Conservation (phyloP, 2,329 filamentous ascomycete species). For the Clarireedia sp. region DNA sequence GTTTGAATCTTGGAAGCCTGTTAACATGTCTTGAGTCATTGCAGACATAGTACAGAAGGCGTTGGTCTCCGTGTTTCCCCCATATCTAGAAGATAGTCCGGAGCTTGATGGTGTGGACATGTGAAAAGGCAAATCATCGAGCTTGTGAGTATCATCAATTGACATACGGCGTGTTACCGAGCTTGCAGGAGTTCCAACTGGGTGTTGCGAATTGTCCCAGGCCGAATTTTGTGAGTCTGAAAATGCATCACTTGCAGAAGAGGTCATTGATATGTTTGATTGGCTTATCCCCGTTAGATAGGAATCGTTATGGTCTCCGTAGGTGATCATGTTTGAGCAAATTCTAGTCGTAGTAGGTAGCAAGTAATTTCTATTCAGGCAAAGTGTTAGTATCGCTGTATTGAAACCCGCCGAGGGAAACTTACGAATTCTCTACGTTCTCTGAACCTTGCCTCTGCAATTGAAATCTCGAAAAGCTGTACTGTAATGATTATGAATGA, state of each 20-base stretch:
- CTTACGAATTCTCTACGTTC: background rate
- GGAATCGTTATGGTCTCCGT: background rate
- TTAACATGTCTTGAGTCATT: constrained; percentile 13
- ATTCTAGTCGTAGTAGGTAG: background rate
- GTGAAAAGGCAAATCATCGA: constrained; percentile 13
- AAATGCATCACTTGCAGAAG: constrained; percentile 5
- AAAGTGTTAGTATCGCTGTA: background rate
- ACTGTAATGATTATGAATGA: background rate
- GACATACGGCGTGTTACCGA: background rate
- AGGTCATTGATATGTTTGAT: background rate
- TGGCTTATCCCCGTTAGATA: background rate
- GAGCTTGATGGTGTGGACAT: constrained; percentile 6
- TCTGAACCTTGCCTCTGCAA: background rate
- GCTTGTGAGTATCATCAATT: constrained; percentile 1
- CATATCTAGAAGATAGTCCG: constrained; percentile 10
- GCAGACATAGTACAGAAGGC: constrained; percentile 12
- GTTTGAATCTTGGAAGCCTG: constrained; percentile 6
- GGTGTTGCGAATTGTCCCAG: constrained; percentile 6
- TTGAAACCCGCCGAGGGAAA: background rate
- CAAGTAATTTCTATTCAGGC: background rate
- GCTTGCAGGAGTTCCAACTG: background rate
- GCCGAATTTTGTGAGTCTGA: constrained; percentile 1
- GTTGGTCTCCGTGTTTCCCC: background rate
- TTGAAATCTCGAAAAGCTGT: background rate
- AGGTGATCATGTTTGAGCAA: background rate